Base-by-base conservation (phyloP, 164 flowering plant genomes). In the Macadamia integrifolia region DNA sequence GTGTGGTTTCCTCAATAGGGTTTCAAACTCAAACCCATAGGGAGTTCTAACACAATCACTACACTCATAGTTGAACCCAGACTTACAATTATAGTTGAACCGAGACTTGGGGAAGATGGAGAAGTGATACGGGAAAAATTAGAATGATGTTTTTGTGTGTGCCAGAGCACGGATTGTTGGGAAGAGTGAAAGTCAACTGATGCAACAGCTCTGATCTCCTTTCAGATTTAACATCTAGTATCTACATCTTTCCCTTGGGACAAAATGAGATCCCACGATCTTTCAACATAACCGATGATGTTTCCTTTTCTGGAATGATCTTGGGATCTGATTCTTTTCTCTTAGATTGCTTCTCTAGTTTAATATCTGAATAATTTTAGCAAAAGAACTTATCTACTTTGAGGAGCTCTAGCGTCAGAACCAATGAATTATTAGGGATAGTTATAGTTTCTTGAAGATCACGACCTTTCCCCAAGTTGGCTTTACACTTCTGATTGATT, bases 71-170 rank as follows among this genome's bases (percentile, higher is more conserved):
- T 23, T 23, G 23, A 23, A 23, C 23, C 23, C 23, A 23, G 23
- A 23, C 23, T 23, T 23, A 23, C 23, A 23, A 23, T 23, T 23
- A 23, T 23, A 23, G 23, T 23, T 23, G 23, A 23, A 23, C 23
- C 23, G 23, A 23, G 23, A 23, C 23, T 23, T 23, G 23, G 23
- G 23, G 23, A 23, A 23, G 23, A 23, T 23, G 23, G 23, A 23
- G 23, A 23, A 23, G 23, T 23, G 23, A 23, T 23, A 23, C 23
- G 48, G 89, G 86, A 53, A 72, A 64, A 35, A 81, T 81, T 14
- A 83, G 83, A 69, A 78, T 77, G 59, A 76, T 82, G 50, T 72
- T 79, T 66, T 77, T 73, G 11, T 31, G 71, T 67, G 73, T 68
- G 18, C 77, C 72, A 59, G 78, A 64, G 61, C 43, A 60, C 48